Conservation (phyloP, 2,329 filamentous ascomycete genomes). For the Paecilomyces sp. region DNA sequence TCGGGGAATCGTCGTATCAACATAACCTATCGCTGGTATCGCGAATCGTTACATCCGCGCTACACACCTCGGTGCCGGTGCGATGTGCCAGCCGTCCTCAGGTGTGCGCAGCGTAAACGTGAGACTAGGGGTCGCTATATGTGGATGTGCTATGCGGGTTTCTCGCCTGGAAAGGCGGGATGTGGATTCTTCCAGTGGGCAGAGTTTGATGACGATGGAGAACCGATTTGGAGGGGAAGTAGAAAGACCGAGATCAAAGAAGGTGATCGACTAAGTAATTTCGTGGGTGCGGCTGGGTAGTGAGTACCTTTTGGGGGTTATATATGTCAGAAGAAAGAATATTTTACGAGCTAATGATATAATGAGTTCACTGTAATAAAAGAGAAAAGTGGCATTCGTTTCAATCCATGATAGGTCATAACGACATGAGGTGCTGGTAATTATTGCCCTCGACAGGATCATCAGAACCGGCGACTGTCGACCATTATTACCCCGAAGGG, state of each 20-base stretch:
- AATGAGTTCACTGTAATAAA: background rate
- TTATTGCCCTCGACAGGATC: background rate
- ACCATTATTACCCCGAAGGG: background rate
- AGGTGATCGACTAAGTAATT: background rate
- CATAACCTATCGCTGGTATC: conserved; percentile 87
- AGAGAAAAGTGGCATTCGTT: background rate
- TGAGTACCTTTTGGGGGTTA: background rate
- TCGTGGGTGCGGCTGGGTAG: background rate
- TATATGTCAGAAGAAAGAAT: background rate
- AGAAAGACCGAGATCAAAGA: conserved; percentile 5
- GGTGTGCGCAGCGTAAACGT: conserved; percentile 72
- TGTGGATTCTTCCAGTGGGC: conserved; percentile 83
- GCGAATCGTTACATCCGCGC: conserved; percentile 65
- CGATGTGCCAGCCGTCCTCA: conserved; percentile 58
- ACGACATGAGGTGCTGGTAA: background rate
- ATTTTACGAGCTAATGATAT: background rate
- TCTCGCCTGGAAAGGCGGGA: conserved; percentile 38
- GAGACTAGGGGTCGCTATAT: conserved; percentile 76
- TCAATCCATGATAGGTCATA: background rate
- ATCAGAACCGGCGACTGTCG: background rate
- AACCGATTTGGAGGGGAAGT: conserved; percentile 55
- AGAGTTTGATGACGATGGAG: conserved; percentile 77
- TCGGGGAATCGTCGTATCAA: conserved; percentile 79
- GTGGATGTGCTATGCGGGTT: conserved; percentile 82
- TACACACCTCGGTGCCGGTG: conserved; percentile 75